Evolutionary conservation across 2,329 filamentous ascomycete species (phyloP).

Genomic region (Exophiala alcalophila): DNA sequence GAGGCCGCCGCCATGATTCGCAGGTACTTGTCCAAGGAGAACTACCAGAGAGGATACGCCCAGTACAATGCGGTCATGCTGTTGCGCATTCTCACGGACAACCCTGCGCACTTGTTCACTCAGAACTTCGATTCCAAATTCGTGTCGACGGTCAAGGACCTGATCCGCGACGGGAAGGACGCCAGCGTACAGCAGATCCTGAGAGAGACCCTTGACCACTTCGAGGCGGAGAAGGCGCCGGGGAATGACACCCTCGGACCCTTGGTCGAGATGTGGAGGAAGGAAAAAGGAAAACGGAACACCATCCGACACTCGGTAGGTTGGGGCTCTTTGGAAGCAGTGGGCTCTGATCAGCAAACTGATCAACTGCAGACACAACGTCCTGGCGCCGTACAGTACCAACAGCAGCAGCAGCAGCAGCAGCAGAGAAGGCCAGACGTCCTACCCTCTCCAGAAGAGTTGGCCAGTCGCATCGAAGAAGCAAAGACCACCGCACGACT

Average conservation of each 20-base stretch:
- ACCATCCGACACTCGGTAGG: slow-evolving; percentile 36
- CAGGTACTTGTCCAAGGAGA: slow-evolving; percentile 74
- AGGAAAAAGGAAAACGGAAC: slow-evolving; percentile 69
- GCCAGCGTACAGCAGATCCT: slow-evolving; percentile 78
- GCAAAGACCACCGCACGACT: slow-evolving; percentile 86
- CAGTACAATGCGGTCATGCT: slow-evolving; percentile 98
- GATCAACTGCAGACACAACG: slow-evolving; percentile 21
- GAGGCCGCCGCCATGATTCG: slow-evolving; percentile 78
- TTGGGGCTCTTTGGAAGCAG: slow-evolving; percentile 20
- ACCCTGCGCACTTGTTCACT: slow-evolving; percentile 88
- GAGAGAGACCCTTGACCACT: slow-evolving; percentile 77
- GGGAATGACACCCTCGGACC: slow-evolving; percentile 68
- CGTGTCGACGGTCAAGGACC: slow-evolving; percentile 67
- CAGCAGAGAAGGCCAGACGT: slow-evolving; percentile 42
- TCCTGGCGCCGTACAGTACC: slow-evolving; percentile 17
- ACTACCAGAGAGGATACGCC: slow-evolving; percentile 61
- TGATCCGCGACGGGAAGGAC: slow-evolving; percentile 70
- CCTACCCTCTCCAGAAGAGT: slow-evolving; percentile 68
- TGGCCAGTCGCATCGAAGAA: slow-evolving; percentile 82
- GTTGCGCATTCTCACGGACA: slow-evolving; percentile 84
- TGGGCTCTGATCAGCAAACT: slow-evolving; percentile 27
- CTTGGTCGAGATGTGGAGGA: slow-evolving; percentile 84
- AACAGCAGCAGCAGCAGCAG: slow-evolving; percentile 38
- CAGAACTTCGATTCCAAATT: slow-evolving; percentile 85
- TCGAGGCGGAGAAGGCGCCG: slow-evolving; percentile 67